Evolutionary conservation across 192 early-diverging fungal species (phyloP).

Genomic region (Coemansia aciculifera): DNA sequence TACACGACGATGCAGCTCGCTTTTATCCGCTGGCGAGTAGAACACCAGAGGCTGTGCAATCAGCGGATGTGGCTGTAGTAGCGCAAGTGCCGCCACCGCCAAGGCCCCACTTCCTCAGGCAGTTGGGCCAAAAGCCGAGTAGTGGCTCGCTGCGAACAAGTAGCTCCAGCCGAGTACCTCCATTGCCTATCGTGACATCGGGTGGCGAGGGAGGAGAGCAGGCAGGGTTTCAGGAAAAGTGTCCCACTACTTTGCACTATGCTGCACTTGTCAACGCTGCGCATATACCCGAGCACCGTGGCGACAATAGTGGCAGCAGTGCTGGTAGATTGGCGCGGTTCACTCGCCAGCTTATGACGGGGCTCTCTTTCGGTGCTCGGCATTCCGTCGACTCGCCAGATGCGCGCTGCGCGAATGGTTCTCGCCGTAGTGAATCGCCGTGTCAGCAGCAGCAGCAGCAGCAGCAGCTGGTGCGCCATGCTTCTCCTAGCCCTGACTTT

Average conservation of each 20-base stretch:
- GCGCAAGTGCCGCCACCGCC: slow-evolving; percentile 12
- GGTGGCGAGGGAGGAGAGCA: neutral
- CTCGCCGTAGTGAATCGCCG: neutral
- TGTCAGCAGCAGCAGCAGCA: slow-evolving; percentile 7
- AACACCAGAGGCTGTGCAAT: neutral
- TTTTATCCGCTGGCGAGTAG: slow-evolving; percentile 3
- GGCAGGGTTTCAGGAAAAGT: neutral
- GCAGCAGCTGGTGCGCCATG: neutral
- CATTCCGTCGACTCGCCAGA: neutral
- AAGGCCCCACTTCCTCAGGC: slow-evolving; percentile 20
- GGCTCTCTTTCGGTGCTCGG: slow-evolving; percentile 16
- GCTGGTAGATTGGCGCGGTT: slow-evolving; percentile 31
- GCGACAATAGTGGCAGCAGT: neutral
- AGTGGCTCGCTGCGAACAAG: neutral
- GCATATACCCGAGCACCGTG: slow-evolving; percentile 17
- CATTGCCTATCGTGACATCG: neutral
- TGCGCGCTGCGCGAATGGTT: neutral
- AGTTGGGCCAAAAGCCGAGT: slow-evolving; percentile 10
- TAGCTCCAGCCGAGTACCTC: neutral
- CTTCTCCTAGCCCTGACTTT: neutral
- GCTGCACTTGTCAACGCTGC: slow-evolving; percentile 21
- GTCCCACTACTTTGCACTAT: slow-evolving; percentile 10
- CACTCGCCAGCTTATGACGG: slow-evolving; percentile 27
- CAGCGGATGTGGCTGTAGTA: slow-evolving; percentile 1
- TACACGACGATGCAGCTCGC: neutral